Conservation (phyloP, 305 asterid species). For the Petunia hybrid region DNA sequence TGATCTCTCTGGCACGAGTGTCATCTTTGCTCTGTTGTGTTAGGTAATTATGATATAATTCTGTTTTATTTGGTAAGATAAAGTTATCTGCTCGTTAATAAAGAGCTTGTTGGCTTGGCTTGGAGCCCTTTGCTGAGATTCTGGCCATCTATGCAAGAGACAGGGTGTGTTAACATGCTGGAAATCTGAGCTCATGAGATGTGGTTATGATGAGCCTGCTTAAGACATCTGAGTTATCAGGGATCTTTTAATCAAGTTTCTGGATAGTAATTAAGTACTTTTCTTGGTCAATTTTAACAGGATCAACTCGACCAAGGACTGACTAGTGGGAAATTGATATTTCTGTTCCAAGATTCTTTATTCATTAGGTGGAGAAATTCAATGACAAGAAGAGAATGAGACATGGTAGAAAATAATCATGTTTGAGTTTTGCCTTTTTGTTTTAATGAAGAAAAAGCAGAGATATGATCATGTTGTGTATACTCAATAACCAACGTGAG, state of each 20-base stretch:
- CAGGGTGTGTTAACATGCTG: not conserved
- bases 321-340: conserved; percentile 44
- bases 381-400: conserved; percentile 43
- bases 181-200: not conserved
- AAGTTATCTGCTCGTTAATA: not conserved
- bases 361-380: conserved; percentile 49
- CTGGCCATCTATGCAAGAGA: conserved; percentile 18
- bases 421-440: conserved; percentile 42
- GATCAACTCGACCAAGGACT: conserved; percentile 40
- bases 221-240: not conserved
- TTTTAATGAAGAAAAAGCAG: conserved; percentile 30
- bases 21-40: conserved; percentile 24
- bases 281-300: conserved; percentile 40
- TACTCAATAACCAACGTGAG: conserved; percentile 53
- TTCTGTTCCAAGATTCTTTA: conserved; percentile 49
- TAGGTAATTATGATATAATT: conserved; percentile 23
- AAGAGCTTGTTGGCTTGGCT: not conserved
- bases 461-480: conserved; percentile 39
- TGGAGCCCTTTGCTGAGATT: conserved; percentile 22
- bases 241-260: not conserved
- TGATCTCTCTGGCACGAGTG: not conserved
- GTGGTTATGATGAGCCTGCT: not conserved
- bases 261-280: not conserved
- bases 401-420: conserved; percentile 51
- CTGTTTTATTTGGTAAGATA: not conserved